Evolutionary conservation across 768 basidiomycete genomes (phyloP), one percentile per base, ranked within the genome.

Genomic region (Arthromyces matolae): DNA sequence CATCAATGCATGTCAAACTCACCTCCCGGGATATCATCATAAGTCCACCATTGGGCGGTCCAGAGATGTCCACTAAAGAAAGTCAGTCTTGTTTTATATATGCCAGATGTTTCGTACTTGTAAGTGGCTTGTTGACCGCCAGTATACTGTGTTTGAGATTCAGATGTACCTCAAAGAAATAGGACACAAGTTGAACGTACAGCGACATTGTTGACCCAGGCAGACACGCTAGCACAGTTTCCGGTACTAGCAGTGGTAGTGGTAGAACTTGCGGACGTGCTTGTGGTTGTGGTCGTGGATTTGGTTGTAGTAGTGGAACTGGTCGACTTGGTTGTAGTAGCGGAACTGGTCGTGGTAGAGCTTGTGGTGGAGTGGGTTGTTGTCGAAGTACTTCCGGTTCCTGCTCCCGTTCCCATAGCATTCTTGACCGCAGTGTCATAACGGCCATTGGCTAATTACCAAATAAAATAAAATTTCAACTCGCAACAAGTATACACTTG

Each of bases 21-120:
- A 65, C 65, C 67, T 54, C 68, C 69, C 8, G 68, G 68, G 18
- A 41, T 42, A 45, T 69, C 69, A 55, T 5, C 45, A 57, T 25
- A 61, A 8, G 64, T 67, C 78, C 79, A 80, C 69, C 70, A 76
- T 43, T 68, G 58, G 4, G 77, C 76, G 1, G 65, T 71, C 78
- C 78, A 80, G 8, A 78, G 62, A 50, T 77, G 60, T 9, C 75
- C 73, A 44, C 78, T 78, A 27, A 44, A 27, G 27, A 14, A 28
- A 9, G 9, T 27, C 38, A 57, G 16, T 25, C 31, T 32, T 20
- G 4, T 12, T n/a, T 16, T 18, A 24, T 5, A 28, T n/a, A 12
- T 47, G 16, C n/a, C 22, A 20, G 31, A 16, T 23, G 10, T 5
- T 14, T 47, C 73, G 45, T 41, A 76, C 75, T 62, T 52, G 57